Evolutionary conservation across 164 flowering plant genomes (phyloP), one percentile per base, ranked within the genome.

Genomic region (Dillenia turbinata): DNA sequence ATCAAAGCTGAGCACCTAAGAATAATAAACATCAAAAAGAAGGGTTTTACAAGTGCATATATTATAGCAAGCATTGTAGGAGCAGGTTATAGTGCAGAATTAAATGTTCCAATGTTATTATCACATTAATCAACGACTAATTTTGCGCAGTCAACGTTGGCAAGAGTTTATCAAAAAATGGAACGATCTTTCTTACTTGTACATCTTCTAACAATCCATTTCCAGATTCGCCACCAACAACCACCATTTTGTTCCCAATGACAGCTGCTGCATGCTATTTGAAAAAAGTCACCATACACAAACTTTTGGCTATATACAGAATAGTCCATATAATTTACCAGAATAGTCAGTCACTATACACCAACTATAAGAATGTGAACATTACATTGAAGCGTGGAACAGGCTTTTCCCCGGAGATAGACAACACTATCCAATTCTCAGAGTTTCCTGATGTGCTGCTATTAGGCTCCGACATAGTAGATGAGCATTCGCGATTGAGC

Each of bases 221-320:
- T 59, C 81, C 87, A 66, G 96, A 81, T 79, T 95, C 99, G 64
- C 99, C 99, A 49, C 99, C 99, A 70, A 95, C 97, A 50, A 95
- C 94, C 57, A 95, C 75, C 99, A 95, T 95, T 77, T 92, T 95
- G 82, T 85, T 83, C 67, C 96, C 99, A 66, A 92, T 73, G 1
- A 92, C 94, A 71, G 97, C 79, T 44, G 97, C 94, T 58, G 97
- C 99, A 80, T 95, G 99, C 97, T 94, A 70, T 76, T 57, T 60
- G 62, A 45, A 17, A 16, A 60, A 67, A 24, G 46, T 12, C 19
- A 45, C 54, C 24, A 54, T 43, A 44, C 12, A 43, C 52, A 59
- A 66, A 6, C 48, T 46, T 14, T 9, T 56, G 40, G 40, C 46
- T 57, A 43, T 19, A 19, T 9, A 54, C 11, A 44, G 3, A 47